Base-by-base conservation (phyloP, 345 rosid genomes). In the Sisymbrium altissimum region DNA sequence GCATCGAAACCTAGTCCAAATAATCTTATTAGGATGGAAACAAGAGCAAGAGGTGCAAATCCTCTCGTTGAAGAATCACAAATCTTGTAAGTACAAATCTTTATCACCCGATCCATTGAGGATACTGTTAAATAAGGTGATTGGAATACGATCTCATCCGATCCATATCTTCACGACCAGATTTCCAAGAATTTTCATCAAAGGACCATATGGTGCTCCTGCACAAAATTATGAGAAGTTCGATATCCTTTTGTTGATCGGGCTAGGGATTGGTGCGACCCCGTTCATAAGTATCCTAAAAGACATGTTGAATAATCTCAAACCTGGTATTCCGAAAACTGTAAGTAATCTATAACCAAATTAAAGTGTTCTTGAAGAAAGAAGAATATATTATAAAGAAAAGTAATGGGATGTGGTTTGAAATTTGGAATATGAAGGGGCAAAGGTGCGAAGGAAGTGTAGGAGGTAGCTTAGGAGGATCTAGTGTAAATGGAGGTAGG, bases 171-270 rank as follows among this genome's bases (percentile, higher is more conserved):
- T 35, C 25, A 45, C 19, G n/a, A 61, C 40, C 76, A 93, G 98
- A 32, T 89, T 87, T 73, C 99, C 97, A 25, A 81, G 29, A 39
- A 86, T 95, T 54, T 77, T 78, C 40, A 85, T 92, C 69, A 92
- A 85, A 81, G 97, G 99, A 78, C 97, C 97, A 29, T 92, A 75
- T 21, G 99, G 99, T 44, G 99, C 99, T 6, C 99, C 99, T 1
- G 97, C 97, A 52, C 99, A 95, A 60, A 83, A 79, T 78, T 88
- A 87, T 84, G 81, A 78, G 40, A 85, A 86, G 35, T 95, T 30
- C 36, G 99, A 95, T 75, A 85, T 90, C 21, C 88, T 95, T 53
- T 70, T 92, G 62, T 96, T 95, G 32, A 61, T 92, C 2, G 99
- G 98, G 39, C 78, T 95, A 45, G 97, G 99, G 55, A 95, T 92